A percentile compares a stretch with the other conserved stretches of the same genome.
phyloP scores from a whole-genome alignment of 306 rosid genomes.

The Benincasa hispida region DNA sequence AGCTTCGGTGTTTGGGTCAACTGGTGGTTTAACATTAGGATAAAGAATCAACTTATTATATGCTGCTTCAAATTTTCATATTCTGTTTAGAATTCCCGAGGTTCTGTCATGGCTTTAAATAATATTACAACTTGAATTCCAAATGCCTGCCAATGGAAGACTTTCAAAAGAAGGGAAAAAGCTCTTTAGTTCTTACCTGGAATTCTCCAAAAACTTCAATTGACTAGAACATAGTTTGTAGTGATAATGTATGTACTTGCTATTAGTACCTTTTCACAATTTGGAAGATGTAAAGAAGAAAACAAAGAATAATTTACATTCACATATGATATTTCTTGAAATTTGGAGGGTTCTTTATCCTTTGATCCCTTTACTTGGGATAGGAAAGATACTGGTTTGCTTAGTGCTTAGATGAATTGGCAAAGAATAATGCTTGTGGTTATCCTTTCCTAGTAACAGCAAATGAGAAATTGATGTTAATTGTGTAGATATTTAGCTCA shows the following conservation, averaged over 20 bases:
- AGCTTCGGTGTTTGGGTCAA: not conserved
- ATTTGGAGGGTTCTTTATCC: not conserved
- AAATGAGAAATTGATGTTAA: not conserved
- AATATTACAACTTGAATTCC: not conserved
- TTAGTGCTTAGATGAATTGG: not conserved
- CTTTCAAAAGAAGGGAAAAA: not conserved
- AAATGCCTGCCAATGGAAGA: not conserved
- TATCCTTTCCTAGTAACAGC: not conserved
- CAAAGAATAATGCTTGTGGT: not conserved
- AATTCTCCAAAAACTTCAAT: not conserved
- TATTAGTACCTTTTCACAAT: not conserved
- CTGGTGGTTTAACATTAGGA: not conserved
- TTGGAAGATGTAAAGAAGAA: not conserved
- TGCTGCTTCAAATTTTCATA: not conserved
- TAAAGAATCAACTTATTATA: too few species aligned
- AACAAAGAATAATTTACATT: not conserved
- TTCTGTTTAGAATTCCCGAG: not conserved
- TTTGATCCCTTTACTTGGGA: not conserved
- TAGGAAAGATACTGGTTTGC: not conserved
- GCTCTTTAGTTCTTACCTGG: too few species aligned
- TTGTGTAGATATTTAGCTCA: slow-evolving; percentile 70
- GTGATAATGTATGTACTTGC: not conserved
- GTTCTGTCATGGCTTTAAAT: not conserved
- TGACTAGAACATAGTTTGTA: not conserved
- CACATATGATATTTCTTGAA: not conserved